Evolutionary conservation across 495 filamentous ascomycete species (phyloP), one percentile per base, ranked within the genome.

Genomic region (Recurvomyces mirabilis): DNA sequence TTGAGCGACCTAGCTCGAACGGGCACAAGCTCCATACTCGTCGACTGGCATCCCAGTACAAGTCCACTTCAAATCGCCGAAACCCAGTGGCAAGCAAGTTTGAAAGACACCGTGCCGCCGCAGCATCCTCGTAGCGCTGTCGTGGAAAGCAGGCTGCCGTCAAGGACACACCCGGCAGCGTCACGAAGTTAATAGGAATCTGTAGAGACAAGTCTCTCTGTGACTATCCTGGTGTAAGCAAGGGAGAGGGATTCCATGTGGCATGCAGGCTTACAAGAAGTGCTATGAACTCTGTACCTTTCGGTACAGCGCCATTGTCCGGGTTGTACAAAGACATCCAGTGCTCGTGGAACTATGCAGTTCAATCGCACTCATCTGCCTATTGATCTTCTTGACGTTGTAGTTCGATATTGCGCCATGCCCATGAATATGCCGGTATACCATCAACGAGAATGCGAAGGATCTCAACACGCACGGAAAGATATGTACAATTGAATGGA

Each of bases 181-280:
- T 74, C 15, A 79, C 67, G 56, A 64, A 80, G 45, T 81, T 81
- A 47, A 82, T 66, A 5, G 78, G 78, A 18, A 81, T 63, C 43
- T 68, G 66, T 10, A 71, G 62, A 20, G 68, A 64, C 37, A 81
- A 62, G 65, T 82, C 78, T 59, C 78, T 62, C 59, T 79, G 71
- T 24, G 77, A 72, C 49, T 52, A 28, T 11, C 21, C 25, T 15
- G 17, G 12, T 3, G 5, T 26, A 40, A 20, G 40, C 33, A 5
- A 42, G 17, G 11, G 4, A 11, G 26, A 21, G n/a, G 2, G 23
- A 31, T n/a, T n/a, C 11, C 14, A 19, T 5, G 13, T 5, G 5
- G 24, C 37, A 12, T 18, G 22, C 6, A 10, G n/a, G 3, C 46
- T 7, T 19, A 51, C 49, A 43, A 52, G 25, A 13, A 47, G 44